These are phyloP conservation scores for Aspergillus pseudotamarii DNA, from an alignment of 2,329 filamentous ascomycete species.

Conservation along the genomic window DNA sequence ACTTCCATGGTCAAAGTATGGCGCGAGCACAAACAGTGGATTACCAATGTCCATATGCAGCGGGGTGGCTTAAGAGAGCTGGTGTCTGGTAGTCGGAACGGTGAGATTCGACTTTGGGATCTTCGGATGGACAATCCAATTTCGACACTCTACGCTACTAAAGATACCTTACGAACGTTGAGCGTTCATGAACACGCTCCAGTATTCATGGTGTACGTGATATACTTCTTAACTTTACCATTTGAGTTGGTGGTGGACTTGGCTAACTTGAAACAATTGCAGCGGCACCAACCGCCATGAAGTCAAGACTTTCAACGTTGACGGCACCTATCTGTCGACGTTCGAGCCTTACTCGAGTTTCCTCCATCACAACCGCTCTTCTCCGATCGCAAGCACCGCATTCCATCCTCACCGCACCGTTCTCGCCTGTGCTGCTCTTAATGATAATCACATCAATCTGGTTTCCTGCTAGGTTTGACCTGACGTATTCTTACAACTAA, in stretches of 20 bases:
- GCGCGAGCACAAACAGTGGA: conserved; percentile 95
- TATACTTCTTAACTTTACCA: neutral
- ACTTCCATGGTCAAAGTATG: conserved; percentile 95
- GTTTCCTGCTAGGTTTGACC: conserved; percentile 63
- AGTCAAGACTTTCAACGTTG: conserved; percentile 91
- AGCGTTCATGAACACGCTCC: conserved; percentile 96
- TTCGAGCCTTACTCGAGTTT: conserved; percentile 91
- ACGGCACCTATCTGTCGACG: conserved; percentile 75
- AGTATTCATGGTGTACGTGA: conserved; percentile 88
- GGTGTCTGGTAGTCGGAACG: conserved; percentile 85
- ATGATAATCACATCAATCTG: conserved; percentile 88
- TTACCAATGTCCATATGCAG: conserved; percentile 95
- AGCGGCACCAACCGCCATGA: conserved; percentile 86
- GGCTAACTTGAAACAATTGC: conserved; percentile 17
- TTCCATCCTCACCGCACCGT: conserved; percentile 96
- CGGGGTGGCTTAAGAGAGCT: conserved; percentile 91
- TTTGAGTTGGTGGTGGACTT: conserved; percentile 2
- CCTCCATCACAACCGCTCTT: conserved; percentile 75
- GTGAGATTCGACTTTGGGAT: conserved; percentile 95
- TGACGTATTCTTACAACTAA: neutral
- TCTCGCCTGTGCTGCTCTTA: conserved; percentile 81
- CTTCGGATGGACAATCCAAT: conserved; percentile 82
- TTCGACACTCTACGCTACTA: conserved; percentile 72
- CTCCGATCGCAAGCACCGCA: conserved; percentile 82
- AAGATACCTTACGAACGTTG: conserved; percentile 77